Percentiles rank a stretch among this genome's conserved stretches.
These are phyloP conservation scores for Diplodia sapinea DNA, from an alignment of 2,329 filamentous ascomycete genomes.

Conservation along the genomic window DNA sequence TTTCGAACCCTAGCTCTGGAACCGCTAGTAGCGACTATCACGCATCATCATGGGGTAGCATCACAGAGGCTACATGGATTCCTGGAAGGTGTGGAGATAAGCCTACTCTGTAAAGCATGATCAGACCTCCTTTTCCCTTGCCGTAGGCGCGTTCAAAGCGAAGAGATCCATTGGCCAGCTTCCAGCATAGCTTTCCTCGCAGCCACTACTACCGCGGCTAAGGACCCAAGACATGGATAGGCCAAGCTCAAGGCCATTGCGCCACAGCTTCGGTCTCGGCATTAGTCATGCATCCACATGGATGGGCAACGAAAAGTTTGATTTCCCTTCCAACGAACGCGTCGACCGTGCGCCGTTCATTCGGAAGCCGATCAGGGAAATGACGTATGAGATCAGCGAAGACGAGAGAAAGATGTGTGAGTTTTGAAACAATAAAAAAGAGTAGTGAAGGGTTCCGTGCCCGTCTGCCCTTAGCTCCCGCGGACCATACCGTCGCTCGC, in stretches of 20 bases:
- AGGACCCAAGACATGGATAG: neutral
- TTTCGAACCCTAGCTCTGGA: too few relatives aligned
- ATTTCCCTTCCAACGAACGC: neutral
- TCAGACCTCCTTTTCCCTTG: neutral
- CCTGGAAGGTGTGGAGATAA: too few relatives aligned
- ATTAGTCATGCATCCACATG: neutral
- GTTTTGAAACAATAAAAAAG: neutral
- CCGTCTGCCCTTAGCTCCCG: neutral
- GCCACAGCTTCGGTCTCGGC: neutral
- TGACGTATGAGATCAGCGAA: neutral
- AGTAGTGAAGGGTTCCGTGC: neutral
- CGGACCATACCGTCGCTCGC: neutral
- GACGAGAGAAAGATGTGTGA: neutral
- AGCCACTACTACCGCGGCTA: neutral
- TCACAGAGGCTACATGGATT: too few relatives aligned
- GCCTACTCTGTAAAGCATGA: too few relatives aligned
- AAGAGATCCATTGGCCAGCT: neutral
- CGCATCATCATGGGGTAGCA: too few relatives aligned
- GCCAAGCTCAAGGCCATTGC: neutral
- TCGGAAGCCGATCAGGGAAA: neutral
- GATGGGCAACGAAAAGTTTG: neutral
- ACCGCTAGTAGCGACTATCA: too few relatives aligned
- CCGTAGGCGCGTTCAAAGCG: neutral
- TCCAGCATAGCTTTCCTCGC: neutral
- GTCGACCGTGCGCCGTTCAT: neutral